These are phyloP conservation scores for Penicillium crystallinum DNA, from an alignment of 495 filamentous ascomycete species.

Conservation along the genomic window DNA sequence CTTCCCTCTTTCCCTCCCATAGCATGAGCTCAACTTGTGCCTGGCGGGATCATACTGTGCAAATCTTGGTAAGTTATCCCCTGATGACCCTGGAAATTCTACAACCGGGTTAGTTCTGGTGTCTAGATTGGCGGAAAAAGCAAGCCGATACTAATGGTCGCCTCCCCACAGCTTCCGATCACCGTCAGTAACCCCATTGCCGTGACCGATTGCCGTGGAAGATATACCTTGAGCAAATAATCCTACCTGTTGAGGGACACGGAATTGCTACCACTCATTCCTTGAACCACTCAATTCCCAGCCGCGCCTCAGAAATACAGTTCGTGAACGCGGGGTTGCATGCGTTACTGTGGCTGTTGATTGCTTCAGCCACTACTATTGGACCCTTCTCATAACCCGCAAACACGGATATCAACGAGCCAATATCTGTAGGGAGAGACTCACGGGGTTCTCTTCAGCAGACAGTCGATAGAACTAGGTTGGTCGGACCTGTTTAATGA, in stretches of 20 bases:
- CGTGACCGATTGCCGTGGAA: constrained; percentile 8
- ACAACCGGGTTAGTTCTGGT: no score
- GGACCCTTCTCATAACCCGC: neutral
- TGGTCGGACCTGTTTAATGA: constrained; percentile 29
- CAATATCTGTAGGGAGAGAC: no score
- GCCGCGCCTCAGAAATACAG: neutral
- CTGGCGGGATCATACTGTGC: neutral
- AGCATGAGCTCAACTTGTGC: neutral
- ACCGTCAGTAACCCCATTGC: neutral
- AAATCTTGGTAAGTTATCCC: neutral
- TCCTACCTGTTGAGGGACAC: neutral
- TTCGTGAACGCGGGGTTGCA: constrained; percentile 8
- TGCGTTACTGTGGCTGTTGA: neutral
- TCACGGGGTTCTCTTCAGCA: neutral
- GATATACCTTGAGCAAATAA: neutral
- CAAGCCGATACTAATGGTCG: constrained; percentile 13
- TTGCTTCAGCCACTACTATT: neutral
- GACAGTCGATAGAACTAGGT: neutral
- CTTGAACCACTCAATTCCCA: neutral
- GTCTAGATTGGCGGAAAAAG: neutral
- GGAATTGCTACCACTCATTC: neutral
- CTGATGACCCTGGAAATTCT: neutral
- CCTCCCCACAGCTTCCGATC: constrained; percentile 10
- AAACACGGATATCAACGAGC: neutral
- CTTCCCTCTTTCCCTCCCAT: constrained; percentile 7